Evolutionary conservation across 164 flowering plant genomes (phyloP).

Genomic region (Nymphaea thermarum): DNA sequence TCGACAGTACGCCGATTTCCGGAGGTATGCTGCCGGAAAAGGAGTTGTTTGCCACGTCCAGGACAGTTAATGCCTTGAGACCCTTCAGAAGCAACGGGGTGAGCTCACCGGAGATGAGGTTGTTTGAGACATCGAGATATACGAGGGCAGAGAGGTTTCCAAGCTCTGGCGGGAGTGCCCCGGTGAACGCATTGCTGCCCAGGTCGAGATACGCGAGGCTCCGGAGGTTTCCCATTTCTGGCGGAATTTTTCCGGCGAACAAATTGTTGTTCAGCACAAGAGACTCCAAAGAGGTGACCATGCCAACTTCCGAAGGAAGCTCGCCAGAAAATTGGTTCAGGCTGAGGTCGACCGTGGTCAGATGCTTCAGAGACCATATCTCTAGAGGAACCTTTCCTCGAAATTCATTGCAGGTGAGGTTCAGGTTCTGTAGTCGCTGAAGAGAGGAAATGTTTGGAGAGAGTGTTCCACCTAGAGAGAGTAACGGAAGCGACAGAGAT

Average conservation of each 20-base stretch:
- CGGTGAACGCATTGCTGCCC: slow-evolving; percentile 29
- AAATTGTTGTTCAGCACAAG: slow-evolving; percentile 39
- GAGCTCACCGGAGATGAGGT: slow-evolving; percentile 42
- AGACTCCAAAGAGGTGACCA: slow-evolving; percentile 27
- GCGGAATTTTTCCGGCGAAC: slow-evolving; percentile 42
- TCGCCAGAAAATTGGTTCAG: slow-evolving; percentile 39
- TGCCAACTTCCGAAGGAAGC: slow-evolving; percentile 28
- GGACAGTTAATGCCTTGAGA: slow-evolving; percentile 25
- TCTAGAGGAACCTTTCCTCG: slow-evolving; percentile 26
- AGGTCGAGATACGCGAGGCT: slow-evolving; percentile 33
- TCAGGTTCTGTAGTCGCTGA: slow-evolving; percentile 26
- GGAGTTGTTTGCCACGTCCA: slow-evolving; percentile 58
- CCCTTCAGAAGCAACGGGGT: slow-evolving; percentile 24
- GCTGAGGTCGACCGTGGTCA: slow-evolving; percentile 24
- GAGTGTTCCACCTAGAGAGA: slow-evolving; percentile 35
- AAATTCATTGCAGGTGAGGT: slow-evolving; percentile 37
- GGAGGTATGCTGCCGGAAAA: slow-evolving; percentile 43
- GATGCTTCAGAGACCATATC: slow-evolving; percentile 14
- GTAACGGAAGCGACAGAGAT: slow-evolving; percentile 29
- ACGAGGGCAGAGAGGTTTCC: slow-evolving; percentile 27
- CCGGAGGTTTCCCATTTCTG: slow-evolving; percentile 32
- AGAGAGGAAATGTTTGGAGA: slow-evolving; percentile 34
- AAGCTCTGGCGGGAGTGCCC: slow-evolving; percentile 24
- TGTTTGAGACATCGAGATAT: slow-evolving; percentile 37
- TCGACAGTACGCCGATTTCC: slow-evolving; percentile 35